Evolutionary conservation across 169 alveolate species (phyloP), one percentile per base, ranked within the genome.

Genomic region (Plasmodium yoelii): DNA sequence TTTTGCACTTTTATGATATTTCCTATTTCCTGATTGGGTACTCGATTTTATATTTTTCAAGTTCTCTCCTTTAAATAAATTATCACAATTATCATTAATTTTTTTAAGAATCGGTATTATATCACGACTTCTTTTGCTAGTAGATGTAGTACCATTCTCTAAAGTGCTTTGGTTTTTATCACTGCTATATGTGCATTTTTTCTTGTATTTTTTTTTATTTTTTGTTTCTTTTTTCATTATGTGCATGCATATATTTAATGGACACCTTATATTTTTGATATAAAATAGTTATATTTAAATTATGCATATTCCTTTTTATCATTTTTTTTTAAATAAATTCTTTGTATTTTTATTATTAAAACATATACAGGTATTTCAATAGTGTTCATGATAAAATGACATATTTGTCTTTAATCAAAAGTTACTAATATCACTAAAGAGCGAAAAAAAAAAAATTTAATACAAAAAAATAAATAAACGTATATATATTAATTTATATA

Each of bases 71-170:
- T 64, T 22, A 59, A 63, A 63, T 51, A 64, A 22, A 47, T 63
- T 19, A 15, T 39, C 57, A 47, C 56, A 77, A n/a, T 63, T 64
- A 47, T 77, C 68, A 63, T 77, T 77, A 4, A 56, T 69, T 13
- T 77, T 56, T 55, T 77, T 53, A 39, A 77, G 72, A 55, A 63
- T 26, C 9, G 63, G 13, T 19, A 64, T 57, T 77, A 77, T 19
- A 46, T 77, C 59, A 10, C 44, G 28, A 46, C 22, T 63, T 15
- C 51, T 63, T 51, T 26, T 12, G 13, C 46, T 15, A 39, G 9
- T 22, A 26, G 4, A 56, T n/a, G 67, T 53, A 47, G 22, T 46
- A 47, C 22, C 49, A 9, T 73, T 57, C n/a, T 57, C 8, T 49
- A n/a, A 47, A 39, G 22, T 18, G 15, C 24, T 49, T 73, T 73